Percentiles rank a stretch among this genome's conserved stretches.
Evolutionary conservation across 2,329 filamentous ascomycete species (phyloP).

Genomic region (Hymenoscyphus fructigenus): DNA sequence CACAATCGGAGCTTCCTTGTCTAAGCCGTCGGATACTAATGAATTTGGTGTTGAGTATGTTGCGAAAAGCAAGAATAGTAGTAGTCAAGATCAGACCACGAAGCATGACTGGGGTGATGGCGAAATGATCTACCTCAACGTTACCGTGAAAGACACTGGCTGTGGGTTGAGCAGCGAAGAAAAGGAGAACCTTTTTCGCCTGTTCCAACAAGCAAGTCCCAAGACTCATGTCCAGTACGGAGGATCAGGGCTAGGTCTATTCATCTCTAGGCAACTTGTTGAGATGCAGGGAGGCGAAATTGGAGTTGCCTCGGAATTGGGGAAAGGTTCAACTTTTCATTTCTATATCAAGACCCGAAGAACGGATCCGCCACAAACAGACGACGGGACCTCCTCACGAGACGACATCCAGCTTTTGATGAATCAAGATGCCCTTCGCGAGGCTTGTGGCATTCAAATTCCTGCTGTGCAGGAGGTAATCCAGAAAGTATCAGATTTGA

Average conservation of each 20-base stretch:
- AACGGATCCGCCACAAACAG: conserved; percentile 28
- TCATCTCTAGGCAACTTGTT: conserved; percentile 73
- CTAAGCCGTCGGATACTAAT: conserved; percentile 12
- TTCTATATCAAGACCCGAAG: conserved; percentile 62
- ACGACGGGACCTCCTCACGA: conserved; percentile 30
- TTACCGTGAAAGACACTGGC: conserved; percentile 76
- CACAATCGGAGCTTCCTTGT: conserved; percentile 40
- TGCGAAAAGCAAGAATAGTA: background rate
- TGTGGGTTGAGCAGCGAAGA: conserved; percentile 68
- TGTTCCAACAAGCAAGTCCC: conserved; percentile 77
- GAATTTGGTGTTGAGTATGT: conserved; percentile 1
- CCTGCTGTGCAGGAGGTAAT: conserved; percentile 9
- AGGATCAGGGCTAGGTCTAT: conserved; percentile 73
- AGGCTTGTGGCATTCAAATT: conserved; percentile 20
- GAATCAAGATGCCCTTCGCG: conserved; percentile 19
- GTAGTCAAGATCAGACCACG: conserved; percentile 3
- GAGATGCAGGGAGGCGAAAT: conserved; percentile 79
- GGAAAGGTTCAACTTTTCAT: conserved; percentile 69
- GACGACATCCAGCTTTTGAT: conserved; percentile 19
- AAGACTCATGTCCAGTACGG: conserved; percentile 77
- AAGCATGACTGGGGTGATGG: conserved; percentile 9
- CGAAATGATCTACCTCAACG: conserved; percentile 58
- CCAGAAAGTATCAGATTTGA: conserved; percentile 8
- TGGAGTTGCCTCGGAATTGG: conserved; percentile 65
- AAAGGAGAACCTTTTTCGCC: conserved; percentile 71